Evolutionary conservation across 495 filamentous ascomycete species (phyloP).

Genomic region (Entonaema liquescens): DNA sequence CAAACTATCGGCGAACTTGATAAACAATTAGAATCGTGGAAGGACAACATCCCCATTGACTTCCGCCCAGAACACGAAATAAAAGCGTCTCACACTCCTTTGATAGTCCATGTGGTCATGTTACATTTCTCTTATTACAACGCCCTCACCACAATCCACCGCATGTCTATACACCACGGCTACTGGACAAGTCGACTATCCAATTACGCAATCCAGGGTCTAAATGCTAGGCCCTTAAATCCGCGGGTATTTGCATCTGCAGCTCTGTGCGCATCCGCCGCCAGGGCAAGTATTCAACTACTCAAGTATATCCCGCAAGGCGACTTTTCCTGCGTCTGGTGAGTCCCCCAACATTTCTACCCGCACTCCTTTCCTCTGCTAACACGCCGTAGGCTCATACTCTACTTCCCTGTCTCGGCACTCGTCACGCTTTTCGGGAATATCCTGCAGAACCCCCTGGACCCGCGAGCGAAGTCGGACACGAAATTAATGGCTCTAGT

Average conservation of each 20-base stretch:
- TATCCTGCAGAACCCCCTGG: conserved; percentile 94
- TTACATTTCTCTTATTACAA: conserved; percentile 98
- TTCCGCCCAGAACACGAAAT: conserved; percentile 96
- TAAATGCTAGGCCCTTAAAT: conserved; percentile 90
- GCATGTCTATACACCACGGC: conserved; percentile 97
- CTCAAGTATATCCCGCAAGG: conserved; percentile 96
- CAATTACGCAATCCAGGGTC: conserved; percentile 91
- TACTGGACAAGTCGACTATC: conserved; percentile 97
- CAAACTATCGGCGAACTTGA: conserved; percentile 98
- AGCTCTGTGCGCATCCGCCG: conserved; percentile 88
- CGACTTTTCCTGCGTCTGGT: conserved; percentile 96
- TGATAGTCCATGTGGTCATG: conserved; percentile 91
- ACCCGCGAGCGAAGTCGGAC: conserved; percentile 86
- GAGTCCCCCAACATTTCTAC: conserved; percentile 48
- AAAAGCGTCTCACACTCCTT: conserved; percentile 83
- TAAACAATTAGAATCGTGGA: conserved; percentile 93
- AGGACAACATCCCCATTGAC: conserved; percentile 91
- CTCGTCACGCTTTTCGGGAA: conserved; percentile 97
- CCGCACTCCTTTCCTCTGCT: conserved; percentile 23
- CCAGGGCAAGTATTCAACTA: conserved; percentile 89
- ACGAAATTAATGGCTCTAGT: conserved; percentile 91
- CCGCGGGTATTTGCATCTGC: conserved; percentile 95
- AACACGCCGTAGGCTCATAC: conserved; percentile 74
- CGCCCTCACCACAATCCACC: conserved; percentile 95
- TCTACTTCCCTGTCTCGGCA: conserved; percentile 97